Evolutionary conservation across 768 basidiomycete species (phyloP).

Genomic region (Neoboletus brunneissimus): DNA sequence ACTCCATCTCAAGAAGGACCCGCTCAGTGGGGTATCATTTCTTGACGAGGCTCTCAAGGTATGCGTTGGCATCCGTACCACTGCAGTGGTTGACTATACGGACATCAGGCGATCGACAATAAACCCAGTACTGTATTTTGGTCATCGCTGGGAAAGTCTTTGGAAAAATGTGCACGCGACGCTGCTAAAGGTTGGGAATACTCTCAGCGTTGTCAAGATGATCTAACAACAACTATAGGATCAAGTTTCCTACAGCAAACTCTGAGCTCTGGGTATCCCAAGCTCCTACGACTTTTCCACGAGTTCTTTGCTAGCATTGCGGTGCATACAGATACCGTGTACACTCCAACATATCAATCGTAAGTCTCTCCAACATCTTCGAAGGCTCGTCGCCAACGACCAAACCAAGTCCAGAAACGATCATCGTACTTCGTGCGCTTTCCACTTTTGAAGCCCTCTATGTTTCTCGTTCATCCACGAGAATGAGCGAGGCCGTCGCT

Average conservation of each 20-base stretch:
- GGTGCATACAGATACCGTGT: conserved; percentile 92
- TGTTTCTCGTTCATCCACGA: conserved; percentile 75
- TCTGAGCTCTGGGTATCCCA: conserved; percentile 81
- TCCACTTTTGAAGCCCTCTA: conserved; percentile 86
- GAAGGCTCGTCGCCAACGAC: not conserved
- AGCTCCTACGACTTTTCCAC: conserved; percentile 86
- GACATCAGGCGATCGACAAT: conserved; percentile 73
- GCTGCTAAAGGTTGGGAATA: conserved; percentile 62
- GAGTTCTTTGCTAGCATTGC: conserved; percentile 96
- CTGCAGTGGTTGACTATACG: not conserved
- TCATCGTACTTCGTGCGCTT: conserved; percentile 81
- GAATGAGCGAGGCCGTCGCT: conserved; percentile 78
- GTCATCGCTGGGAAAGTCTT: conserved; percentile 71
- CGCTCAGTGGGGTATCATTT: conserved; percentile 70
- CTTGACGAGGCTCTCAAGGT: conserved; percentile 95
- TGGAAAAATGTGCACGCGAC: conserved; percentile 83
- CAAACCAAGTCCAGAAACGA: conserved; percentile 76
- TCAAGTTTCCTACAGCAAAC: conserved; percentile 92
- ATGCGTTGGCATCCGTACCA: not conserved
- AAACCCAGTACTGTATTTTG: conserved; percentile 92
- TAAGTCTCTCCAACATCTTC: conserved; percentile 27
- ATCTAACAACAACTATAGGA: conserved; percentile 41
- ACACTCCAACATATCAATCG: conserved; percentile 84
- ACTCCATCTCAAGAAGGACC: conserved; percentile 82
- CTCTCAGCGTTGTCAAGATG: not conserved